A percentile compares a stretch with the other conserved stretches of the same genome.
These are phyloP conservation scores for Anthracocystis walkeri DNA, from an alignment of 1,284 basidiomycete genomes.

Conservation along the genomic window DNA sequence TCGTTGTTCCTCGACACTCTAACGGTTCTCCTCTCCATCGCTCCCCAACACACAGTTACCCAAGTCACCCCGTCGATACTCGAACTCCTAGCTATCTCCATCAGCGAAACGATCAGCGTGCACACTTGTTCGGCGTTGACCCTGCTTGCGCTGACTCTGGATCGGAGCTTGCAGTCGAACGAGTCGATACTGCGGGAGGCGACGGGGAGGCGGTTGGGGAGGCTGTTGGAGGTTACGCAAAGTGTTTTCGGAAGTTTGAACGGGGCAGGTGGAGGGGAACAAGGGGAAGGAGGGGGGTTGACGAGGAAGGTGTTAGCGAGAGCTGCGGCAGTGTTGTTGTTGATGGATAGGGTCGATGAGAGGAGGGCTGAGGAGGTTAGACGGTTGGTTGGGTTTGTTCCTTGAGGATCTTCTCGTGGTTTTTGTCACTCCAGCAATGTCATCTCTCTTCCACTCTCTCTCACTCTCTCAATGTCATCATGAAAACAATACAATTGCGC, in stretches of 20 bases:
- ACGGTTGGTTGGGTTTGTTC: conserved; percentile 11
- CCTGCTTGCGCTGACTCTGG: neutral
- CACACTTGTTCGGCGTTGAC: neutral
- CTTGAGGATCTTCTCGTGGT: neutral
- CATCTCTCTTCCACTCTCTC: neutral
- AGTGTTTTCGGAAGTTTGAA: conserved; percentile 9
- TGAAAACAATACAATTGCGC: neutral
- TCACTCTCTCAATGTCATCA: neutral
- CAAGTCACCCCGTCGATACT: neutral
- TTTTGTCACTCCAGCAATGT: neutral
- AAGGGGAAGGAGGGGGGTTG: neutral
- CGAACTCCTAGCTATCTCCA: conserved; percentile 10
- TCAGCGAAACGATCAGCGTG: neutral
- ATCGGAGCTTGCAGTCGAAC: neutral
- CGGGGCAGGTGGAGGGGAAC: neutral
- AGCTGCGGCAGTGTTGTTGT: conserved; percentile 20
- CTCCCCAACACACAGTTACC: neutral
- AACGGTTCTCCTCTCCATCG: conserved; percentile 74
- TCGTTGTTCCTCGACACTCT: conserved; percentile 81
- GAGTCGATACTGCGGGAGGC: neutral
- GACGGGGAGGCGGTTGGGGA: neutral
- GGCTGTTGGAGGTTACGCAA: conserved; percentile 4
- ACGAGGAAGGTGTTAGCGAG: conserved; percentile 6
- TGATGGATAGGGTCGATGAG: conserved; percentile 23
- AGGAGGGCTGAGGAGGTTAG: neutral